Evolutionary conservation across 257 asterid species (phyloP).

Genomic region (Ballota nigra): DNA sequence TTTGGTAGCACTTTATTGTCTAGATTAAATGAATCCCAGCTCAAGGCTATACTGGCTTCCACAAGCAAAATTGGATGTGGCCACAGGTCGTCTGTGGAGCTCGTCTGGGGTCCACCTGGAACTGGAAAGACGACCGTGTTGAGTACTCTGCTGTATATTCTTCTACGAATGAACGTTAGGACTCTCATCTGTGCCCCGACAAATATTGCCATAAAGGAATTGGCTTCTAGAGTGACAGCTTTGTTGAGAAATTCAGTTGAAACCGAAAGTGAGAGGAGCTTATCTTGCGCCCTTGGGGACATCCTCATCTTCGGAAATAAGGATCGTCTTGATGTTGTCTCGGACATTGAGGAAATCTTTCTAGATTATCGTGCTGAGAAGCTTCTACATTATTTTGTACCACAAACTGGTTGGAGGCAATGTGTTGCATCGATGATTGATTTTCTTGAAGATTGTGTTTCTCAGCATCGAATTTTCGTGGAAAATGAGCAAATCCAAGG

Average conservation of each 20-base stretch:
- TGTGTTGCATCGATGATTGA: constrained; percentile 27
- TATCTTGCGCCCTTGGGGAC: constrained; percentile 31
- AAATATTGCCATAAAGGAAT: constrained; percentile 49
- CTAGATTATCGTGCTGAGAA: constrained; percentile 39
- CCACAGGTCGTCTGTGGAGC: constrained; percentile 32
- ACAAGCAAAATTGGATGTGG: constrained; percentile 15
- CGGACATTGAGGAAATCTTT: constrained; percentile 32
- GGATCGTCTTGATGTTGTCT: constrained; percentile 31
- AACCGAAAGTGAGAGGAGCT: background rate
- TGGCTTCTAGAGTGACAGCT: constrained; percentile 43
- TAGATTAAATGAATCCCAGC: constrained; percentile 42
- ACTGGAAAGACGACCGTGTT: constrained; percentile 52
- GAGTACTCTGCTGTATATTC: constrained; percentile 36
- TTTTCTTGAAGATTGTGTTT: constrained; percentile 41
- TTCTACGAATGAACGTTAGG: constrained; percentile 39
- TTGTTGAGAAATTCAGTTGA: constrained; percentile 20
- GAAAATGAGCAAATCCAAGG: constrained; percentile 27
- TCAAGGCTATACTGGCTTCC: constrained; percentile 32
- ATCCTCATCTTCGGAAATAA: constrained; percentile 43
- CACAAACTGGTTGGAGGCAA: constrained; percentile 39
- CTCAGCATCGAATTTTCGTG: constrained; percentile 24
- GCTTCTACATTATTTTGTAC: constrained; percentile 27
- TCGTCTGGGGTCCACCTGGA: constrained; percentile 65
- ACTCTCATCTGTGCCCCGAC: constrained; percentile 61
- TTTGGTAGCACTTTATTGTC: constrained; percentile 13